Evolutionary conservation across 1,284 basidiomycete genomes (phyloP), one percentile per base, ranked within the genome.

Genomic region (Pascua guehoae): DNA sequence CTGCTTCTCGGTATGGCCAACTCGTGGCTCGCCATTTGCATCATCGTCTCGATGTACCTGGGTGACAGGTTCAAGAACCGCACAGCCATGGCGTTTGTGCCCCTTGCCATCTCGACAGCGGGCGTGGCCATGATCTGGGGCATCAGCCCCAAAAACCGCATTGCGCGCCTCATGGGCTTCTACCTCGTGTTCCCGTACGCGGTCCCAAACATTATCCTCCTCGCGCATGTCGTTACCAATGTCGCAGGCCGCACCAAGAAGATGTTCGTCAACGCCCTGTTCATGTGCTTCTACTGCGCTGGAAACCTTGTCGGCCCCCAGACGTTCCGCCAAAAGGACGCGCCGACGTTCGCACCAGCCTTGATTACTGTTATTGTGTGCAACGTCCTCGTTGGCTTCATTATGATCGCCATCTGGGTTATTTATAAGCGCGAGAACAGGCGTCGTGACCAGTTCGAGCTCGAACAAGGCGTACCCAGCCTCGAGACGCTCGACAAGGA

Each of bases 201-300:
- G 0, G 16, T 39, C 10, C 11, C 38, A 12, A 40, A 40, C 15
- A 41, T 45, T 12, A 15, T 41, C 5, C n/a, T 14, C 39, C 15
- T 53, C 17, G n/a, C 44, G 12, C 18, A 52, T 38, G 39, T 59
- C 45, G 14, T 46, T n/a, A 41, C 57, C 16, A 59, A 54, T 36
- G 53, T 65, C 17, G 63, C 58, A 12, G 65, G 65, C 12, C 57
- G 65, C 16, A 66, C 65, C 0, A 66, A 66, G 59, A 66, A 64
- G 51, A 61, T 58, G 5, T 51, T 56, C 12, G 55, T 47, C 16
- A 53, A 56, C 18, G 65, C 51, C 45, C 36, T 64, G 17, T 50
- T 54, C 47, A 57, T 66, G 47, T 12, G 56, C 18, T 57, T 41
- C 47, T 12, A 46, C 37, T 53, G 49, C 15, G 44, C 47, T 1